phyloP scores from a whole-genome alignment of 2,329 filamentous ascomycete species.

The Ceratocystis papillata region DNA sequence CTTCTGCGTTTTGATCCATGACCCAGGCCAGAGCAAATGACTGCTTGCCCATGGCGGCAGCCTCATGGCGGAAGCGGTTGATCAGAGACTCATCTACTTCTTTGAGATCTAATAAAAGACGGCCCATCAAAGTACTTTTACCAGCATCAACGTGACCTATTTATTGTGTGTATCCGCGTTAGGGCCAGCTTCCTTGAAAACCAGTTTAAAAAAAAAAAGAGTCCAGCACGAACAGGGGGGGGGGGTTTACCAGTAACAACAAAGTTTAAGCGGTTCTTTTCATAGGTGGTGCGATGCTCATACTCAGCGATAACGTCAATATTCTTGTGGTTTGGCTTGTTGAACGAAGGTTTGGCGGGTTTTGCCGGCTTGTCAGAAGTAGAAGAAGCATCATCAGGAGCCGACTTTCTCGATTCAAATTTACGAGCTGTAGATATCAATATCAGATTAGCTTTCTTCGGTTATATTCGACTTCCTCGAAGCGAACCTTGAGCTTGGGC shows the following conservation, averaged over 20 bases:
- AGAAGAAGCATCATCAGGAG: neutral
- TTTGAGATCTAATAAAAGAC: slow-evolving; percentile 78
- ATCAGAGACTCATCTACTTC: slow-evolving; percentile 80
- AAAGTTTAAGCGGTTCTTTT: slow-evolving; percentile 77
- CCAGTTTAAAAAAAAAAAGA: slow-evolving; percentile 17
- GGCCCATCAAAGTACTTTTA: slow-evolving; percentile 95
- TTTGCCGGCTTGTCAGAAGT: slow-evolving; percentile 1
- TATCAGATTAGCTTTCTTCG: slow-evolving; percentile 24
- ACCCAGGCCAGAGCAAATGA: slow-evolving; percentile 98
- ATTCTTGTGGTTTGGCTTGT: slow-evolving; percentile 59
- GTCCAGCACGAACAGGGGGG: slow-evolving; percentile 28
- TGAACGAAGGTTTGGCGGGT: slow-evolving; percentile 30
- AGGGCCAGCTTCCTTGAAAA: neutral
- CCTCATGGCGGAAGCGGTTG: slow-evolving; percentile 78
- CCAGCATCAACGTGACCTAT: slow-evolving; percentile 91
- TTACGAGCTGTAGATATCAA: slow-evolving; percentile 17
- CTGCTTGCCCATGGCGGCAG: slow-evolving; percentile 81
- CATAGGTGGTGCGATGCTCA: slow-evolving; percentile 48
- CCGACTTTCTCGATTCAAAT: neutral
- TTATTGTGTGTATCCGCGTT: slow-evolving; percentile 1
- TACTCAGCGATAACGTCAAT: slow-evolving; percentile 76
- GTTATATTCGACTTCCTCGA: slow-evolving; percentile 24
- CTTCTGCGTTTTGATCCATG: slow-evolving; percentile 81
- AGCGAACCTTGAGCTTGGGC: slow-evolving; percentile 84
- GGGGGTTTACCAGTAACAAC: slow-evolving; percentile 65